phyloP scores from a whole-genome alignment of 2,329 filamentous ascomycete genomes.

The Pseudodiploospora longispora region DNA sequence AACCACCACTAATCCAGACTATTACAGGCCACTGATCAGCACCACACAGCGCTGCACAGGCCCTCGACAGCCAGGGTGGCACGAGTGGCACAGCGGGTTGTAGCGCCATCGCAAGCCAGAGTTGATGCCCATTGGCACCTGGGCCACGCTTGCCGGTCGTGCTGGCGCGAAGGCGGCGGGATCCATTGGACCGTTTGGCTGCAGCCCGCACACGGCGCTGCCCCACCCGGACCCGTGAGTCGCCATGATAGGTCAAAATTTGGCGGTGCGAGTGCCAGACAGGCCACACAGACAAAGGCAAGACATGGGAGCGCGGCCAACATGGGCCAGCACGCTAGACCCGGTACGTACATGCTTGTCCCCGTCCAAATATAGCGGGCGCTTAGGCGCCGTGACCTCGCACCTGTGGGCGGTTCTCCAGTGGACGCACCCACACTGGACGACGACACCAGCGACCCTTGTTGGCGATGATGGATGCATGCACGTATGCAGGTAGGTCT shows the following conservation, averaged over 20 bases:
- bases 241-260: conserved; percentile 1
- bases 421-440: too few species aligned
- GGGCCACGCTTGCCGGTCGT: conserved; percentile 1
- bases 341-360: conserved; percentile 1
- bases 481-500: not conserved
- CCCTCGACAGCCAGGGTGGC: not conserved
- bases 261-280: conserved; percentile 5
- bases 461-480: conserved; percentile 5
- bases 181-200: conserved; percentile 8
- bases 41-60: conserved; percentile 6
- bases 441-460: not conserved
- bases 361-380: conserved; percentile 21
- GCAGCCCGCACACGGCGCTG: conserved; percentile 8
- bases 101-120: too few species aligned
- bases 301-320: conserved; percentile 2
- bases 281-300: too few species aligned
- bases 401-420: not conserved
- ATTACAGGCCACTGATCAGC: conserved; percentile 5
- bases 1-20: too few species aligned
- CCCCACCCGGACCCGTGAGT: conserved; percentile 6
- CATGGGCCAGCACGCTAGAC: not conserved
- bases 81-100: not conserved
- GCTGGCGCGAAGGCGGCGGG: conserved; percentile 10
- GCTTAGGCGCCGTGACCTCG: conserved; percentile 20
- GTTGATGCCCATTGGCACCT: conserved; percentile 8